Evolutionary conservation across 495 filamentous ascomycete species (phyloP), one percentile per base, ranked within the genome.

Genomic region (Annulohypoxylon stygium): DNA sequence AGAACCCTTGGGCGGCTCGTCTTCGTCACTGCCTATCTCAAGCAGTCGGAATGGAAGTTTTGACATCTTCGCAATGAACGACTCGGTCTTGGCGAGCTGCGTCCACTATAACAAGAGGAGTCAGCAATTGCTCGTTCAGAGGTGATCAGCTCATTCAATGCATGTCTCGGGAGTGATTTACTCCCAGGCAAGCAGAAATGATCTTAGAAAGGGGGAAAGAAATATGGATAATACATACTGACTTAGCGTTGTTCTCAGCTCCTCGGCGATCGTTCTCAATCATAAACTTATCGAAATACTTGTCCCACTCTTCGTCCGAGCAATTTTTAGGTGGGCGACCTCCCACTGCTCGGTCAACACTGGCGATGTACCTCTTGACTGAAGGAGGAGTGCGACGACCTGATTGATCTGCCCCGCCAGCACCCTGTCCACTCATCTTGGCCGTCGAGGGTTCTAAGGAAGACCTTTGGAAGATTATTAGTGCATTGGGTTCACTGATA

Each of bases 41-140:
- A 70, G 7, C 7, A 18, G 11, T 26, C 4, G 51, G 36, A 60
- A 63, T 3, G 7, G 26, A 18, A 23, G 20, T 41, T 70, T n/a
- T n/a, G 58, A 14, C 71, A 70, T 74, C 1, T 39, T 58, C 18
- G 61, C 16, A 25, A 67, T 33, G 25, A 37, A 65, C 8, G 43
- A 16, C n/a, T 66, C 33, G 20, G 37, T 33, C 20, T 67, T 66
- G 6, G 16, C 48, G 4, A 66, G 66, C 25, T 67, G 41, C 23
- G 34, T 23, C 67, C 71, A 70, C 30, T 30, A 30, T 30, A 30
- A 30, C 3, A 6, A 30, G 30, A 1, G 30, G 30, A 30, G 30
- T 30, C 30, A 30, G 30, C 5, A 4, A 6, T 30, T 30, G 30
- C 30, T 30, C 30, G 30, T 30, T 30, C 3, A 30, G 30, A 30